Percentiles rank a stretch among this genome's conserved stretches.
Evolutionary conservation across 1,139 yeast genomes (phyloP).

Genomic region (Kodamaea fungicola): DNA sequence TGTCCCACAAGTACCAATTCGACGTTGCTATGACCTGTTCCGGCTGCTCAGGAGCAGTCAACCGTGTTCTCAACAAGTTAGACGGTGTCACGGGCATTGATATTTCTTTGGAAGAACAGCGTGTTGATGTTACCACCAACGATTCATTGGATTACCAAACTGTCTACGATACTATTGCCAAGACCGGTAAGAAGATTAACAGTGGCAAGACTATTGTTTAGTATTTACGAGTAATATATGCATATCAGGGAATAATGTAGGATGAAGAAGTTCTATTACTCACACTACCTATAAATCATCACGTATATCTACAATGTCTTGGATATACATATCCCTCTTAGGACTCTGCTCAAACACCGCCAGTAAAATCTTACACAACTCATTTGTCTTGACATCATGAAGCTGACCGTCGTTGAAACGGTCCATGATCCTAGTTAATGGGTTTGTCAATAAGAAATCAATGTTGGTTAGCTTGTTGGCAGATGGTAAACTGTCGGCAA

Average conservation of each 20-base stretch:
- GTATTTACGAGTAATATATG: neutral
- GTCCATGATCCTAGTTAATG: constrained; percentile 67
- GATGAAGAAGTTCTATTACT: too few species aligned
- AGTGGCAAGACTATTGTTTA: constrained; percentile 52
- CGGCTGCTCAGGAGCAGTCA: constrained; percentile 86
- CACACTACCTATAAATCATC: neutral
- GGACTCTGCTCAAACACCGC: constrained; percentile 70
- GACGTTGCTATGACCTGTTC: constrained; percentile 80
- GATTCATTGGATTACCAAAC: constrained; percentile 62
- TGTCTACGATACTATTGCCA: constrained; percentile 73
- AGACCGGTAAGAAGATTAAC: constrained; percentile 85
- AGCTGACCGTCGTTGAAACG: constrained; percentile 71
- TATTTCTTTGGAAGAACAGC: constrained; percentile 75
- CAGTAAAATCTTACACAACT: constrained; percentile 56
- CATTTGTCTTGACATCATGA: constrained; percentile 66
- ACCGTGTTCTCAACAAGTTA: constrained; percentile 67
- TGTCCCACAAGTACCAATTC: constrained; percentile 61
- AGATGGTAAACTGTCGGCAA: constrained; percentile 17
- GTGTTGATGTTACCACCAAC: constrained; percentile 72
- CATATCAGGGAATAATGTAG: too few species aligned
- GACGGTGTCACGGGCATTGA: constrained; percentile 73
- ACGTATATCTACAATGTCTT: constrained; percentile 50
- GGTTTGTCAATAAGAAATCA: constrained; percentile 46
- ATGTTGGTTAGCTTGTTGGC: constrained; percentile 45
- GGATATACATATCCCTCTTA: constrained; percentile 55